Evolutionary conservation across 306 rosid genomes (phyloP).

Genomic region (Benincasa hispida): DNA sequence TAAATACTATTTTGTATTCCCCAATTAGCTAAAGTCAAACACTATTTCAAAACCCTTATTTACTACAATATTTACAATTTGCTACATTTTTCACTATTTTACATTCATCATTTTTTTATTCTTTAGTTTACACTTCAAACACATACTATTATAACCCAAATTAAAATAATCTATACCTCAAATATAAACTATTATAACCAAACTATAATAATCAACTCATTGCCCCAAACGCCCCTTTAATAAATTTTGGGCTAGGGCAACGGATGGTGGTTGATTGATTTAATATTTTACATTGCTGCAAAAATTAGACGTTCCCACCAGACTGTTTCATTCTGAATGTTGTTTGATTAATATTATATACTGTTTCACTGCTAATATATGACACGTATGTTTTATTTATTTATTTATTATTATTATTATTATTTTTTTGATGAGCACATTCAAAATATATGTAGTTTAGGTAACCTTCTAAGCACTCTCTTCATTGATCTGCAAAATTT

Average conservation of each 20-base stretch:
- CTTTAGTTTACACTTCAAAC: no score
- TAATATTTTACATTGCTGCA: background rate
- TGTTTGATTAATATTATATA: background rate
- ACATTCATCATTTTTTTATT: no score
- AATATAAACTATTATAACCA: no score
- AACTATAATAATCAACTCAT: no score
- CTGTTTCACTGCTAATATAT: background rate
- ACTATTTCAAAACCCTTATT: no score
- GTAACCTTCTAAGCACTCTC: background rate
- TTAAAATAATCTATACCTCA: no score
- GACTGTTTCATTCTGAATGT: background rate
- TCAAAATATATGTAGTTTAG: background rate
- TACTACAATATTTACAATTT: no score
- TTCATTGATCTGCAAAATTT: background rate
- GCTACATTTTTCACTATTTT: no score
- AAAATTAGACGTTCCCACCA: background rate
- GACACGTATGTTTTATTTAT: background rate
- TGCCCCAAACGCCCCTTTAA: no score
- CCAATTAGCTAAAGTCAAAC: no score
- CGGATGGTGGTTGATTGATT: background rate
- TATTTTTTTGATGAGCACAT: background rate
- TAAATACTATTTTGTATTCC: no score
- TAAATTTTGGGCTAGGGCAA: background rate
- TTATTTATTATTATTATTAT: background rate
- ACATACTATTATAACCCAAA: no score